Conservation (phyloP, 2,329 filamentous ascomycete species). For the Paecilomyces niveus region DNA sequence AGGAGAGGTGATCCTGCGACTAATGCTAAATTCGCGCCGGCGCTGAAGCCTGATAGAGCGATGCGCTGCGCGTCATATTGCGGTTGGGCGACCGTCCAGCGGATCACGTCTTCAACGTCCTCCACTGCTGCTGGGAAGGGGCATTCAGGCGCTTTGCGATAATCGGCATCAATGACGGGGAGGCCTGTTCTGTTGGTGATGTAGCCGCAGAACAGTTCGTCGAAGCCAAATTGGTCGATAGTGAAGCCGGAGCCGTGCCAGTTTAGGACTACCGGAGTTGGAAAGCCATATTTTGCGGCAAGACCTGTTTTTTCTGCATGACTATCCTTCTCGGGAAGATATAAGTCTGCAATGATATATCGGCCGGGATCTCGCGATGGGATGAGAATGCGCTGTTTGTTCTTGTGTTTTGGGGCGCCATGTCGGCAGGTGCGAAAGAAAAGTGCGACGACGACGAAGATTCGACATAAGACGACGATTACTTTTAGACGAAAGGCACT, state of each 20-base stretch:
- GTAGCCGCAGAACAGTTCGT: slow-evolving; percentile 42
- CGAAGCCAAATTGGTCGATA: slow-evolving; percentile 1
- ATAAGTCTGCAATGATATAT: slow-evolving; percentile 2
- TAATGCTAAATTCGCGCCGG: slow-evolving; percentile 42
- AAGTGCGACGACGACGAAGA: not conserved
- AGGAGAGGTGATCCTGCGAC: not conserved
- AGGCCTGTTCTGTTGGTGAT: slow-evolving; percentile 36
- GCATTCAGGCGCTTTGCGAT: slow-evolving; percentile 41
- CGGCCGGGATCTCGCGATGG: slow-evolving; percentile 3
- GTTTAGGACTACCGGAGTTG: slow-evolving; percentile 2
- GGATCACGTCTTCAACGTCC: slow-evolving; percentile 41
- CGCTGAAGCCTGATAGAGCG: slow-evolving; percentile 39
- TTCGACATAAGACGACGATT: too few species aligned
- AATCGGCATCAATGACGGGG: slow-evolving; percentile 42
- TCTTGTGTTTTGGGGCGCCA: not conserved
- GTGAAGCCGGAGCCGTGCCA: slow-evolving; percentile 5
- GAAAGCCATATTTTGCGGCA: not conserved
- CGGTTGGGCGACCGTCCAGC: slow-evolving; percentile 26
- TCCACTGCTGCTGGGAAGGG: slow-evolving; percentile 42
- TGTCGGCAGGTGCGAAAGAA: not conserved
- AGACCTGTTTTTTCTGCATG: too few species aligned
- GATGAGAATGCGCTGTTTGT: not conserved
- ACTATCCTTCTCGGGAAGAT: not conserved
- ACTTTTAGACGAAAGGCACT: too few species aligned
- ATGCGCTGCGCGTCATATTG: slow-evolving; percentile 33